Percentiles rank a stretch among this genome's conserved stretches.
These are phyloP conservation scores for Xylaria curta DNA, from an alignment of 495 filamentous ascomycete genomes.

Conservation along the genomic window DNA sequence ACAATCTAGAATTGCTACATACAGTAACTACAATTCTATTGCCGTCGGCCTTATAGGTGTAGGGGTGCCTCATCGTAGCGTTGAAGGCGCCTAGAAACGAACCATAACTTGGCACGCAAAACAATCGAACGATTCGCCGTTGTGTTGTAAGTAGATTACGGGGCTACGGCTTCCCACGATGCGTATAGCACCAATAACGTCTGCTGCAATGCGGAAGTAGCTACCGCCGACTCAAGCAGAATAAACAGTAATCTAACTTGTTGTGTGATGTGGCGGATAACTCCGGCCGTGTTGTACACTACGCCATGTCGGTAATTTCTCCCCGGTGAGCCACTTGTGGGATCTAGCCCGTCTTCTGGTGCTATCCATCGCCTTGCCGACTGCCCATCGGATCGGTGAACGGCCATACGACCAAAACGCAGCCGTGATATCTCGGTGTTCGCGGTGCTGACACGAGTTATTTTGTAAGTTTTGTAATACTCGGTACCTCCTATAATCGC, in stretches of 20 bases:
- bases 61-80: background rate
- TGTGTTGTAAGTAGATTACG: background rate
- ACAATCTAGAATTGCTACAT: background rate
- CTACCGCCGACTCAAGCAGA: slow-evolving; percentile 6
- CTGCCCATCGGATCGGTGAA: slow-evolving; percentile 14
- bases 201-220: background rate
- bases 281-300: background rate
- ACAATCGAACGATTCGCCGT: slow-evolving; percentile 5
- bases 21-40: background rate
- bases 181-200: background rate
- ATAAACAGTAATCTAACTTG: background rate
- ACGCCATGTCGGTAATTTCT: slow-evolving; percentile 11
- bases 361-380: background rate
- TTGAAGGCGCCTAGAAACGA: background rate
- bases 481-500: background rate
- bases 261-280: background rate
- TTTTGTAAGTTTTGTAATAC: slow-evolving; percentile 8
- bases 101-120: background rate
- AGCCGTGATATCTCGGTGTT: slow-evolving; percentile 11
- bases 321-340: slow-evolving; percentile 7
- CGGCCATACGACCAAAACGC: slow-evolving; percentile 1
- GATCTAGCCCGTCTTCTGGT: slow-evolving; percentile 13
- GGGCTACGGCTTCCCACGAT: background rate
- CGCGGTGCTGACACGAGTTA: background rate
- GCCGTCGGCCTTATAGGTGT: background rate